Conservation (phyloP, 2,329 filamentous ascomycete species). For the Aureobasidium sp. region DNA sequence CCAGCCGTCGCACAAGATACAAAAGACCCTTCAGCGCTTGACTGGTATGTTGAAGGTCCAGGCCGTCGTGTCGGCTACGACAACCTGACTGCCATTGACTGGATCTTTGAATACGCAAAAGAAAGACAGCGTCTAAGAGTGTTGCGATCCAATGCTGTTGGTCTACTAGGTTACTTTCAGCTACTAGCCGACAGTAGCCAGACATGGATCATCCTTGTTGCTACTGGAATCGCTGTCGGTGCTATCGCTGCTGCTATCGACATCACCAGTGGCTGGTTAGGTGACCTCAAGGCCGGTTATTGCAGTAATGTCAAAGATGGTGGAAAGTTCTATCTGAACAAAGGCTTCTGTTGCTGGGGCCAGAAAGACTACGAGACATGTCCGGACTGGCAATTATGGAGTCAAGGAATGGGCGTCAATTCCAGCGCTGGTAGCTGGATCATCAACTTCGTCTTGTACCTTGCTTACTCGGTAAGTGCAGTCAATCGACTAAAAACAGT, state of each 20-base stretch:
- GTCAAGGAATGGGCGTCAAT: conserved; percentile 59
- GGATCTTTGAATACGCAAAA: conserved; percentile 98
- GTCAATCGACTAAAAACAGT: neutral
- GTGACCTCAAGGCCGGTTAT: conserved; percentile 83
- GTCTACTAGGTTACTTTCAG: conserved; percentile 64
- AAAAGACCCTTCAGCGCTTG: conserved; percentile 43
- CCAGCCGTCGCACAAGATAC: conserved; percentile 27
- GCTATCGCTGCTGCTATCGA: conserved; percentile 82
- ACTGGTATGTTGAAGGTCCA: conserved; percentile 88
- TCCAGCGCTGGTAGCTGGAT: conserved; percentile 67
- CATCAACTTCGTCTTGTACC: conserved; percentile 80
- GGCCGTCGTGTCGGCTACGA: conserved; percentile 89
- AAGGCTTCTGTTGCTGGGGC: conserved; percentile 86
- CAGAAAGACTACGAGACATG: conserved; percentile 75
- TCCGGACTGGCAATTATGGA: conserved; percentile 81
- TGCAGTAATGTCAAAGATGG: conserved; percentile 71
- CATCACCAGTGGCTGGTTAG: conserved; percentile 86
- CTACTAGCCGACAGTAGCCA: conserved; percentile 78
- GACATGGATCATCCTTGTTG: conserved; percentile 81
- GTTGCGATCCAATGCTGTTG: conserved; percentile 49
- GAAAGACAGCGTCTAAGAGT: conserved; percentile 82
- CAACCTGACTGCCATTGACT: conserved; percentile 94
- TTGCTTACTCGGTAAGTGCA: conserved; percentile 66
- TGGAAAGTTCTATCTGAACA: conserved; percentile 85
- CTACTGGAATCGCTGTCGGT: conserved; percentile 78